Percentiles rank a stretch among this genome's conserved stretches.
Evolutionary conservation across 305 asterid species (phyloP).

Genomic region (Solanum hybrid): DNA sequence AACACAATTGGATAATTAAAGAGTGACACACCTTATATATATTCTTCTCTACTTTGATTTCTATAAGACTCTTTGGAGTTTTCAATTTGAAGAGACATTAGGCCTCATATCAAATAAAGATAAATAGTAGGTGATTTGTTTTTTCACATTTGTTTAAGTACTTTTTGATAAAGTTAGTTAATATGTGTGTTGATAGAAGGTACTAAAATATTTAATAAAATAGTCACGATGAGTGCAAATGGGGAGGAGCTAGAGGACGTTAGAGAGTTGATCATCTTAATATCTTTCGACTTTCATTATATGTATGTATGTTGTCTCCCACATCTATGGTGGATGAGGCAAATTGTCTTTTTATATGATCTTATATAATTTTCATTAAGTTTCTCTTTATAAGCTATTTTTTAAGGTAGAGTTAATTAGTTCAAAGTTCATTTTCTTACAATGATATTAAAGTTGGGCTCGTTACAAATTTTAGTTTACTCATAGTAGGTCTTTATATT

Average conservation of each 20-base stretch:
- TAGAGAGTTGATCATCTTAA: neutral
- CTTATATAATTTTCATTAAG: neutral
- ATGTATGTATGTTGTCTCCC: neutral
- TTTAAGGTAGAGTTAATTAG: neutral
- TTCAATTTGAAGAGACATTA: neutral
- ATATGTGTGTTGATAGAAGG: neutral
- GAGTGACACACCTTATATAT: neutral
- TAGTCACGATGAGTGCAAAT: neutral
- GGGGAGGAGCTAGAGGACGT: neutral
- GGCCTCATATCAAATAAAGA: neutral
- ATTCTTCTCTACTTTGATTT: neutral
- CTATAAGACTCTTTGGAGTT: neutral
- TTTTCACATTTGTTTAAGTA: neutral
- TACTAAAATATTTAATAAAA: neutral
- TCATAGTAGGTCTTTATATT: neutral
- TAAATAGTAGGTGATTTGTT: neutral
- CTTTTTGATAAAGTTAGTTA: too few relatives aligned
- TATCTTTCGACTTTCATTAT: neutral
- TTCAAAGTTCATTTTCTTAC: neutral
- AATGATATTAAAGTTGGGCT: neutral
- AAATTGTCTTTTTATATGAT: neutral
- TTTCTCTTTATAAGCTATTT: too few relatives aligned
- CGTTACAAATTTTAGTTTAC: neutral
- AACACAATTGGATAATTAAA: neutral
- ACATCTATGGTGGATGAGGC: neutral